phyloP scores from a whole-genome alignment of 2,329 filamentous ascomycete genomes.

The Lachnellula subtilissima region DNA sequence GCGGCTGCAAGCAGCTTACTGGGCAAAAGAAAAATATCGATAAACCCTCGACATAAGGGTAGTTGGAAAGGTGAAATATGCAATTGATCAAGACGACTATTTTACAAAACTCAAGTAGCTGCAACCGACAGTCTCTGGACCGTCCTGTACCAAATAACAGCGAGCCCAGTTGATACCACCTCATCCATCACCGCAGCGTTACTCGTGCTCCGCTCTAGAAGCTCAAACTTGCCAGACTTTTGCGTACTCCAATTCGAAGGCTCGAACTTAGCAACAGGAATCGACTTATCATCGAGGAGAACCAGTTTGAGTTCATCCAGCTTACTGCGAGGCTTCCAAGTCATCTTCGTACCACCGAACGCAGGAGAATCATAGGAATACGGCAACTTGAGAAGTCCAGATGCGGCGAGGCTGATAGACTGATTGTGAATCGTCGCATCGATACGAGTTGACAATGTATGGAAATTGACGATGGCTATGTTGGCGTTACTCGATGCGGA shows the following conservation, averaged over 20 bases:
- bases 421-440: background rate
- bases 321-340: background rate
- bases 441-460: background rate
- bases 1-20: too few species aligned
- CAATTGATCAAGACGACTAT: too few species aligned
- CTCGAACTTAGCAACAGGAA: background rate
- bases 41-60: too few species aligned
- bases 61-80: too few species aligned
- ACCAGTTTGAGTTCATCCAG: background rate
- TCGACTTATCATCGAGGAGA: background rate
- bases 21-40: too few species aligned
- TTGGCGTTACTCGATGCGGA: background rate
- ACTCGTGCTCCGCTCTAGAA: background rate
- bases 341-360: background rate
- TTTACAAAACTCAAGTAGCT: background rate
- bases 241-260: background rate
- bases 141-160: background rate
- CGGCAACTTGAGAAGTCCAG: background rate
- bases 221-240: background rate
- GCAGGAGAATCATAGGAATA: background rate
- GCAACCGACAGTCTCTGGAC: background rate
- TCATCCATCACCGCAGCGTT: background rate
- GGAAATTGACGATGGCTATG: background rate
- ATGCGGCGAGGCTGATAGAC: background rate
- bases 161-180: background rate